These are phyloP conservation scores for Dryas integrifolia DNA, from an alignment of 331 rosid genomes.

Conservation along the genomic window DNA sequence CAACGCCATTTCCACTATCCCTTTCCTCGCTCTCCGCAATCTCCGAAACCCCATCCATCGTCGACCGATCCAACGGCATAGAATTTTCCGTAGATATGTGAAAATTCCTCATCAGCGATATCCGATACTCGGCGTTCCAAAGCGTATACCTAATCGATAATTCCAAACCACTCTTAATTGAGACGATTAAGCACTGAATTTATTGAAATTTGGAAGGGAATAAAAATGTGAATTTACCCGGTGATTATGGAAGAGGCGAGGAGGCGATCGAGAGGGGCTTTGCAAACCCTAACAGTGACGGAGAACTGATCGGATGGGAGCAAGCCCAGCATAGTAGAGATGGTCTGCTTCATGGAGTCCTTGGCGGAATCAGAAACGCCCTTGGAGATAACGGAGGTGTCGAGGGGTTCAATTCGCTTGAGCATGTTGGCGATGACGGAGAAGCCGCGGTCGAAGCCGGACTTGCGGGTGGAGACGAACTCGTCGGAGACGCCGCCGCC, in stretches of 20 bases:
- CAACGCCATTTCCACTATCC: slow-evolving; percentile 33
- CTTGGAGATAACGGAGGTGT: slow-evolving; percentile 71
- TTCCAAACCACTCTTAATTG: not conserved
- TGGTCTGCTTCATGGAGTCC: slow-evolving; percentile 94
- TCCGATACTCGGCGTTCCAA: slow-evolving; percentile 94
- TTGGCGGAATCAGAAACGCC: slow-evolving; percentile 76
- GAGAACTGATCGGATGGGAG: slow-evolving; percentile 87
- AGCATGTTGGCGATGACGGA: slow-evolving; percentile 85
- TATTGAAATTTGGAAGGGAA: not conserved
- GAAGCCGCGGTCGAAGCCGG: slow-evolving; percentile 66
- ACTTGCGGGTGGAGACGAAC: slow-evolving; percentile 72
- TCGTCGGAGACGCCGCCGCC: slow-evolving; percentile 84
- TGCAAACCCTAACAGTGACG: slow-evolving; percentile 58
- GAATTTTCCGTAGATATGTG: slow-evolving; percentile 44
- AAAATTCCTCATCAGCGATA: slow-evolving; percentile 76
- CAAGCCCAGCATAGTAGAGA: slow-evolving; percentile 90
- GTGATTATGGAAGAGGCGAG: slow-evolving; percentile 86
- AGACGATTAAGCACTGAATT: not conserved
- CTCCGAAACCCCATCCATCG: slow-evolving; percentile 27
- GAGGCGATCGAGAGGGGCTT: slow-evolving; percentile 66
- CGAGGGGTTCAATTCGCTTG: slow-evolving; percentile 80
- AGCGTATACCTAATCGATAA: slow-evolving; percentile 63
- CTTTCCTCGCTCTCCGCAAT: slow-evolving; percentile 30
- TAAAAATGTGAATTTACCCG: slow-evolving; percentile 44
- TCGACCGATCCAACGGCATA: slow-evolving; percentile 26